phyloP scores from a whole-genome alignment of 768 basidiomycete species.

The Lentinula edodes region DNA sequence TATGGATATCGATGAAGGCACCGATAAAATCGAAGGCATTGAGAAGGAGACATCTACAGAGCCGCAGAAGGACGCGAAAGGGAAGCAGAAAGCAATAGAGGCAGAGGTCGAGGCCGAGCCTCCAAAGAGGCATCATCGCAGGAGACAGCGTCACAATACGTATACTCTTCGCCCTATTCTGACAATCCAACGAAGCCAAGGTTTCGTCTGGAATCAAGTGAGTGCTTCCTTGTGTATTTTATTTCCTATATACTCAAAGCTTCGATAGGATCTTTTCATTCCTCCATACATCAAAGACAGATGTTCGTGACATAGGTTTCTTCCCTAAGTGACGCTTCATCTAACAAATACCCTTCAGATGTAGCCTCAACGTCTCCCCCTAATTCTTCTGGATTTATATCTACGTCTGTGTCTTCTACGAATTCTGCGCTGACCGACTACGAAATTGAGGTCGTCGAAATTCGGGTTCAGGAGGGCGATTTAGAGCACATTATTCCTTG shows the following conservation, averaged over 20 bases:
- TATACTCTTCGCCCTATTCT: slow-evolving; percentile 74
- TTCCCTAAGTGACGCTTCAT: slow-evolving; percentile 8
- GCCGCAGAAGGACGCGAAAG: slow-evolving; percentile 60
- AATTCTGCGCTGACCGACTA: slow-evolving; percentile 67
- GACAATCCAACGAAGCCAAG: slow-evolving; percentile 83
- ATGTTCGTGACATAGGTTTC: slow-evolving; percentile 51
- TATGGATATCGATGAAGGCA: slow-evolving; percentile 56
- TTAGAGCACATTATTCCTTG: slow-evolving; percentile 68
- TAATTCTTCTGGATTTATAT: slow-evolving; percentile 58
- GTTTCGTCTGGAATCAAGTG: slow-evolving; percentile 91
- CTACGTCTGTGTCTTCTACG: slow-evolving; percentile 63
- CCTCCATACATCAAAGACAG: slow-evolving; percentile 88
- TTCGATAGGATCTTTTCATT: slow-evolving; percentile 69
- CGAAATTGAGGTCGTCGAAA: slow-evolving; percentile 85
- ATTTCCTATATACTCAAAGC: slow-evolving; percentile 1
- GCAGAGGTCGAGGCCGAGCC: slow-evolving; percentile 49
- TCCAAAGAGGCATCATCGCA: slow-evolving; percentile 40
- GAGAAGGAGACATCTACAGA: slow-evolving; percentile 31
- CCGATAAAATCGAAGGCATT: slow-evolving; percentile 40
- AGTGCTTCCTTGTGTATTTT: slow-evolving; percentile 17
- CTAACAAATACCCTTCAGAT: slow-evolving; percentile 35
- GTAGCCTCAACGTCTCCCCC: slow-evolving; percentile 82
- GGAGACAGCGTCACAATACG: slow-evolving; percentile 45
- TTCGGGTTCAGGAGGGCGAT: slow-evolving; percentile 76
- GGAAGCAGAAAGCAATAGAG: slow-evolving; percentile 76